Evolutionary conservation across 75 land plant species (phyloP).

Genomic region (Larix kaempferi): DNA sequence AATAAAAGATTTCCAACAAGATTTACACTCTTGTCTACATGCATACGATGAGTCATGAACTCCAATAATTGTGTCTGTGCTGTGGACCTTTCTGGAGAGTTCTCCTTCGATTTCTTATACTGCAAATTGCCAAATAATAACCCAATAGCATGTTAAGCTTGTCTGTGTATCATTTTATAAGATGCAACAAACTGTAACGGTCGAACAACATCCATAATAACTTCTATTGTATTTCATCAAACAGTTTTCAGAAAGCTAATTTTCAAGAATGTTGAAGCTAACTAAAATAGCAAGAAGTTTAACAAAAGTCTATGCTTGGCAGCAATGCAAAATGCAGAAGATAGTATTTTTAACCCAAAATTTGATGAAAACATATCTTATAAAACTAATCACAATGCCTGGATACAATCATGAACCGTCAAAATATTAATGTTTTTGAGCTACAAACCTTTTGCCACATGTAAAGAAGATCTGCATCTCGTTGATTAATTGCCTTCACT

Average conservation of each 20-base stretch:
- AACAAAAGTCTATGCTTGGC: not conserved
- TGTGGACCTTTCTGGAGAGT: conserved; percentile 34
- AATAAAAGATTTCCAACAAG: conserved; percentile 69
- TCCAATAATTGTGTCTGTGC: conserved; percentile 50
- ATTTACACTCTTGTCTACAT: conserved; percentile 66
- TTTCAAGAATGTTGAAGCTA: not conserved
- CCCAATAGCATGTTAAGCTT: not conserved
- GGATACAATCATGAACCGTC: not conserved
- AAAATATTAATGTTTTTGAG: not conserved
- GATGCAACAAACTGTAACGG: not conserved
- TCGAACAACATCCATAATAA: not conserved
- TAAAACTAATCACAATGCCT: not conserved
- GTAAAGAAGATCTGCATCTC: conserved; percentile 89
- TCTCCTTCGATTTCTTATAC: conserved; percentile 50
- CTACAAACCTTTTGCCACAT: conserved; percentile 70
- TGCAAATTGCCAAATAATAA: conserved; percentile 17
- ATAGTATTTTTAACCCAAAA: not conserved
- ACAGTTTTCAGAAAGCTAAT: not conserved
- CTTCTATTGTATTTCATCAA: not conserved
- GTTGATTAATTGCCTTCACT: conserved; percentile 56
- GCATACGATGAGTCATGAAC: conserved; percentile 51
- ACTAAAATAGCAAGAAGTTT: not conserved
- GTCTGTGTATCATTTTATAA: not conserved
- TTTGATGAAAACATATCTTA: not conserved
- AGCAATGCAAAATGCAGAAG: not conserved